Percentiles rank a stretch among this genome's conserved stretches.
Evolutionary conservation across 78 protist species (phyloP).

Genomic region (Salpingoeca rosetta): DNA sequence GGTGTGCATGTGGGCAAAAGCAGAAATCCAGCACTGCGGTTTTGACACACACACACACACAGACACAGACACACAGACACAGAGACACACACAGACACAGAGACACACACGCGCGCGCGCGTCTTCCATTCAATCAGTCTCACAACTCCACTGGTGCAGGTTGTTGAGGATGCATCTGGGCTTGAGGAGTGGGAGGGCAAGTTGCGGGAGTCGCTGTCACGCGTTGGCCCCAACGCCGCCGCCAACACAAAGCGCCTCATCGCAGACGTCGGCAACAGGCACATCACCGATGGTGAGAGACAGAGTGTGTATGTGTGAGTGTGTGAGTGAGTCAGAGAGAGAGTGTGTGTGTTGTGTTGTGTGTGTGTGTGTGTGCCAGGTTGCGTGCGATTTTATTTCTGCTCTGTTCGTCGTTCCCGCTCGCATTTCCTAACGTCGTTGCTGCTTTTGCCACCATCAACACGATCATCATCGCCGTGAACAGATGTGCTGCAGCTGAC

Average conservation of each 20-base stretch:
- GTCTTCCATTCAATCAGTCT: no score
- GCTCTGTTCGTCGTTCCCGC: neutral
- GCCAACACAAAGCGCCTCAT: neutral
- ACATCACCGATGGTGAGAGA: neutral
- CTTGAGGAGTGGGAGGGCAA: neutral
- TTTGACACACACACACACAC: neutral
- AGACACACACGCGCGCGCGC: neutral
- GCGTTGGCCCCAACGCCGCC: neutral
- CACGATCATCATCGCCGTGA: neutral
- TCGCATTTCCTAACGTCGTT: neutral
- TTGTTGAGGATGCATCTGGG: neutral
- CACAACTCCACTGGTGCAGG: neutral
- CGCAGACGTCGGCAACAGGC: neutral
- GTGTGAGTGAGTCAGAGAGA: no score
- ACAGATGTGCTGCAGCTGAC: neutral
- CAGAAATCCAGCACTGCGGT: neutral
- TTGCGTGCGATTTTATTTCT: neutral
- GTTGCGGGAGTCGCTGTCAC: neutral
- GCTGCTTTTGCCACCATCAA: neutral
- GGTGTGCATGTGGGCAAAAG: neutral
- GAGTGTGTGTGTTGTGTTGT: no score
- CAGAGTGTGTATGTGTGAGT: no score
- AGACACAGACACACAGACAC: neutral
- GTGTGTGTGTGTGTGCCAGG: no score
- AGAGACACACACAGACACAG: neutral